These are phyloP conservation scores for Dimocarpus longan DNA, from an alignment of 345 rosid species.

Conservation along the genomic window DNA sequence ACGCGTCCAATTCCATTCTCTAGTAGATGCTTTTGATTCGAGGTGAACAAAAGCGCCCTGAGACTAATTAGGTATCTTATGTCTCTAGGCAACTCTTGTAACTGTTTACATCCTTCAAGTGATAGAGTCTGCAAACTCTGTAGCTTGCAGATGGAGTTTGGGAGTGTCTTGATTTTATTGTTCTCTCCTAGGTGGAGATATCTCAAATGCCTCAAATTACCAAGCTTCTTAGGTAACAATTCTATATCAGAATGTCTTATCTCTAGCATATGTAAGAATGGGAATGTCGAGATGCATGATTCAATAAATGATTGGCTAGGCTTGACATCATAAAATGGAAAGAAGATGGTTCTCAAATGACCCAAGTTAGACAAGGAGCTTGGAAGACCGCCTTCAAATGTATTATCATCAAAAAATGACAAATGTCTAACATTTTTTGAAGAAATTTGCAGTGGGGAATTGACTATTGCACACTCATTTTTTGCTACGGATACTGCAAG, in stretches of 20 bases:
- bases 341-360: conserved; percentile 15
- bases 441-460: accelerated
- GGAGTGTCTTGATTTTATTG: not conserved
- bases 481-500: conserved; percentile 15
- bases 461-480: not conserved
- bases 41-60: not conserved
- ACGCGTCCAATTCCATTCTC: not conserved
- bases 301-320: not conserved
- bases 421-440: not conserved
- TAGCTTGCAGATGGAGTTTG: conserved; percentile 13
- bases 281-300: conserved; percentile 1
- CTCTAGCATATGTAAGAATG: conserved; percentile 13
- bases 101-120: not conserved
- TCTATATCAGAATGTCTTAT: not conserved
- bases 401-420: not conserved
- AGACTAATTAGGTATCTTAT: conserved; percentile 18
- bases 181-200: conserved; percentile 9
- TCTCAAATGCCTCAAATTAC: conserved; percentile 27
- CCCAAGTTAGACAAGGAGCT: not conserved
- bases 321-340: not conserved
- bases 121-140: conserved; percentile 5
- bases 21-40: not conserved
- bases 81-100: conserved; percentile 13
- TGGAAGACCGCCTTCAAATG: not conserved
- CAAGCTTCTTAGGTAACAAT: conserved; percentile 15